A percentile compares a stretch with the other conserved stretches of the same genome.
Evolutionary conservation across 164 flowering plant genomes (phyloP).

Genomic region (Vitis rupestris): DNA sequence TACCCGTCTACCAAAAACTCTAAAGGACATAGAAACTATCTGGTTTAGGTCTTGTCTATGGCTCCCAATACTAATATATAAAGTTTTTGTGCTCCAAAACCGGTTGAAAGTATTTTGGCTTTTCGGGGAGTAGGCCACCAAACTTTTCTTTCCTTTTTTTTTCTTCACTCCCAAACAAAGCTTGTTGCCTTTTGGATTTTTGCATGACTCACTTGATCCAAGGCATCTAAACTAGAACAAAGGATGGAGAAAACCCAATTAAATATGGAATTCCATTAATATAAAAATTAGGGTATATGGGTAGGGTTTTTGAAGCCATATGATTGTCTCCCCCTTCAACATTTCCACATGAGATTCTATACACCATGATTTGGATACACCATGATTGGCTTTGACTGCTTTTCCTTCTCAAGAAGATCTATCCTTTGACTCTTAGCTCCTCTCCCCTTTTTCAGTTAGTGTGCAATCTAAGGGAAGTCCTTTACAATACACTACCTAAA

Average conservation of each 20-base stretch:
- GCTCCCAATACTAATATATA: conserved; percentile 1
- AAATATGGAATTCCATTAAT: conserved; percentile 2
- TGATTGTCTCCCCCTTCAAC: conserved; percentile 27
- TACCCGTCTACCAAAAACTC: neutral
- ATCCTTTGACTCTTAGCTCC: conserved; percentile 17
- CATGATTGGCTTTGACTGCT: conserved; percentile 53
- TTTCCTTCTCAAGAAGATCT: conserved; percentile 32
- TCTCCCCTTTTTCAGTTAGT: conserved; percentile 1
- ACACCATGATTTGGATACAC: conserved; percentile 34
- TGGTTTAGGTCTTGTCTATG: conserved; percentile 8
- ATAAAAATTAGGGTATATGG: conserved; percentile 12
- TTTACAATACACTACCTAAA: neutral
- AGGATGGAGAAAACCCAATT: conserved; percentile 3
- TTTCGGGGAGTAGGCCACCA: conserved; percentile 32
- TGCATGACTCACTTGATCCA: conserved; percentile 27
- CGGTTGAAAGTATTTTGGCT: conserved; percentile 33
- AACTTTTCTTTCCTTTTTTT: conserved; percentile 12
- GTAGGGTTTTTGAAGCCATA: conserved; percentile 2
- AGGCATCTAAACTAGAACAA: conserved; percentile 8
- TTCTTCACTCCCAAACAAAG: conserved; percentile 15
- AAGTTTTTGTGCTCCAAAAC: conserved; percentile 1
- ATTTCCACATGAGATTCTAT: conserved; percentile 34
- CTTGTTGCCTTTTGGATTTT: conserved; percentile 26
- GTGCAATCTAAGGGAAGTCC: conserved; percentile 14
- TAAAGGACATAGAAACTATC: neutral